Conservation (phyloP, 306 rosid species). For the Vigna trinervia region DNA sequence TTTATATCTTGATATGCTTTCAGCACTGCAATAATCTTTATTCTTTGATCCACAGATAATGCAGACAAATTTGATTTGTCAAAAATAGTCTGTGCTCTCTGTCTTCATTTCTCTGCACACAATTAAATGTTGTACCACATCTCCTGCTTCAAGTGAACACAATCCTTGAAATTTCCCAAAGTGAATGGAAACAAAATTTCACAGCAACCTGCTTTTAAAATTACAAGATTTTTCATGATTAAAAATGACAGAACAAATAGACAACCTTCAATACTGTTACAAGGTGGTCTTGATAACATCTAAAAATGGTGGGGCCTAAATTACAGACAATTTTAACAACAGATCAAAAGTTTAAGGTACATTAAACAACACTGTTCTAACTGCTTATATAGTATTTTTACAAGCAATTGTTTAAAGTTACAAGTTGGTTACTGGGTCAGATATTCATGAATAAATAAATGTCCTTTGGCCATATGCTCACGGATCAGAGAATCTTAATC, state of each 20-base stretch:
- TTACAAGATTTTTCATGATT: neutral
- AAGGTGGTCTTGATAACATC: neutral
- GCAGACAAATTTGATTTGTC: neutral
- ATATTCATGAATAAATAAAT: neutral
- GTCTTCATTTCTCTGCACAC: neutral
- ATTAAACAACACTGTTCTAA: neutral
- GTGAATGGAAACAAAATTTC: neutral
- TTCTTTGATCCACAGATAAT: neutral
- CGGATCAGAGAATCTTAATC: slow-evolving; percentile 62
- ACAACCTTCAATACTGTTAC: no score
- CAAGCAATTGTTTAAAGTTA: neutral
- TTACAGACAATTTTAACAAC: neutral
- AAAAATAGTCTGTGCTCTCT: neutral
- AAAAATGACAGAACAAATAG: neutral
- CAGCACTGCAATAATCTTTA: neutral
- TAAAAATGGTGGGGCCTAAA: neutral
- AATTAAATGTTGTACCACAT: neutral
- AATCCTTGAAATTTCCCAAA: neutral
- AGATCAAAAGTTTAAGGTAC: neutral
- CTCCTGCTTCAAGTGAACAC: neutral
- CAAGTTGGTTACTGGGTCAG: slow-evolving; percentile 38
- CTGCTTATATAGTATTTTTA: no score
- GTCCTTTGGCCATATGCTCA: slow-evolving; percentile 33
- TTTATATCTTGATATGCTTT: neutral
- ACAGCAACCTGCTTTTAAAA: neutral